phyloP scores from a whole-genome alignment of 257 asterid genomes.

The Nicotiana sylvestris region DNA sequence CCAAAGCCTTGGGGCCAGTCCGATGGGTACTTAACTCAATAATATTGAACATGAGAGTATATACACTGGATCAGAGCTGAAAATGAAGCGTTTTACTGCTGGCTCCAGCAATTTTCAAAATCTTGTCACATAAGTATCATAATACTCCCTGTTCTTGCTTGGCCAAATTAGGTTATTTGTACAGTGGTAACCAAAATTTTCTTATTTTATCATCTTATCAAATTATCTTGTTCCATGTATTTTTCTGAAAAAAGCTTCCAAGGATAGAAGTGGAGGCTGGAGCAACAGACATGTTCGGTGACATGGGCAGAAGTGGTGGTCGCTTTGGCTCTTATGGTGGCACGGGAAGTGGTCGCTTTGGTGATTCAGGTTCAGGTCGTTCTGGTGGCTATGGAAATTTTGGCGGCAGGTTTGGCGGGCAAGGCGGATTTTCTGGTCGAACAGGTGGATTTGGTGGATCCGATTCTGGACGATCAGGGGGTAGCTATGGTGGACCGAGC shows the following conservation, averaged over 20 bases:
- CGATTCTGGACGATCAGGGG: slow-evolving; percentile 36
- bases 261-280: slow-evolving; percentile 57
- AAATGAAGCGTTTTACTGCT: background rate
- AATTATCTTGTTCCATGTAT: background rate
- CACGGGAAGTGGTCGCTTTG: slow-evolving; percentile 53
- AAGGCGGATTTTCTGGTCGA: slow-evolving; percentile 25
- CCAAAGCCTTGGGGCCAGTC: no score
- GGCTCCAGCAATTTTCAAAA: background rate
- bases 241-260: slow-evolving; percentile 31
- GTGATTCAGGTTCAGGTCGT: slow-evolving; percentile 59
- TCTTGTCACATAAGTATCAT: background rate
- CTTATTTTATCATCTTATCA: background rate
- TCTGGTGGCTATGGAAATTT: slow-evolving; percentile 52
- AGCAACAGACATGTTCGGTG: slow-evolving; percentile 45
- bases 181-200: background rate
- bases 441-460: slow-evolving; percentile 52
- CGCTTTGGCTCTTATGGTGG: slow-evolving; percentile 42
- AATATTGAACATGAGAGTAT: background rate
- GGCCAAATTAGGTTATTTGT: background rate
- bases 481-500: slow-evolving; percentile 15
- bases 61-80: background rate
- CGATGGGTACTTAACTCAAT: background rate
- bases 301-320: slow-evolving; percentile 38
- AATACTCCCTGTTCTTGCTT: background rate
- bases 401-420: slow-evolving; percentile 30